Evolutionary conservation across 2,329 filamentous ascomycete species (phyloP), one percentile per base, ranked within the genome.

Genomic region (Fusarium sp.): DNA sequence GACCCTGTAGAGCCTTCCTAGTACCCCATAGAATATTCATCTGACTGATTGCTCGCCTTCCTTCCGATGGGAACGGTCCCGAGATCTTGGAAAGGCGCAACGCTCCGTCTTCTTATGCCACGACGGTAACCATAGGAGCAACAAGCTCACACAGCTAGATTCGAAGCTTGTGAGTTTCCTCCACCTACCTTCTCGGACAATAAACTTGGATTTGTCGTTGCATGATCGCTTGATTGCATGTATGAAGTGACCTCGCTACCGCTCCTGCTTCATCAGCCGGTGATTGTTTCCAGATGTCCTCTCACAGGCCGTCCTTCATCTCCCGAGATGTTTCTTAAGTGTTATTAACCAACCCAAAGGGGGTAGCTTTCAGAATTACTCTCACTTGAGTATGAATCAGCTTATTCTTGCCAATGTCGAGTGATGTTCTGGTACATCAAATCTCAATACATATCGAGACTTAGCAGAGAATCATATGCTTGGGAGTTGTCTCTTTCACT

Each of bases 271-370:
- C 60, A 59, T 59, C 40, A 64, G 52, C 56, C 52, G 58, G 42
- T 44, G 58, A 44, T 69, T 61, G 65, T 69, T 65, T 50, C 37
- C 57, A 62, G 46, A 49, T 49, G 46, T 17, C 56, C 68, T 67
- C 40, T 37, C 60, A 69, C 63, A 61, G 52, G 35, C 48, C 32
- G 50, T 57, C 60, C 66, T 71, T 72, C 63, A 68, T 66, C 52
- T 73, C 59, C 40, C 44, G 53, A 41, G 11, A 42, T 18, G 40
- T 53, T 41, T 53, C 46, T 35, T 18, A 41, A 13, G n/a, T 30
- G 30, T 30, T 9, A 40, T 38, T 38, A 38, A 46, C 69, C 55
- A 52, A 11, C 49, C 60, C 64, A 65, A 64, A 54, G 64, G 33
- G 33, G 23, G 18, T 58, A 50, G 61, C 44, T 64, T 56, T 55